Evolutionary conservation across 768 basidiomycete species (phyloP).

Genomic region (Ramaria rubella): DNA sequence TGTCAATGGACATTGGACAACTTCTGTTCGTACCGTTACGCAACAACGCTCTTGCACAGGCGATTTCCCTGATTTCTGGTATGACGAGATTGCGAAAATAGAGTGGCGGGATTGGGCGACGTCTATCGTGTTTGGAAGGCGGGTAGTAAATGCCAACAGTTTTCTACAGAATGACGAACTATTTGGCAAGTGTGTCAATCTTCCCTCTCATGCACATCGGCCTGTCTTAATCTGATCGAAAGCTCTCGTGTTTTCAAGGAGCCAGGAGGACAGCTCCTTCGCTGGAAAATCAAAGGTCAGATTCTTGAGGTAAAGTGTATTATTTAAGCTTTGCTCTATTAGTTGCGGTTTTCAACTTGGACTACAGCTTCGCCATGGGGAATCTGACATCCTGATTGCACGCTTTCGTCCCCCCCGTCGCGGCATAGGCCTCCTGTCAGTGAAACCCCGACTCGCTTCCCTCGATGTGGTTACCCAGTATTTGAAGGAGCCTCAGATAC

Average conservation of each 20-base stretch:
- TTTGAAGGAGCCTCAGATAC: constrained; percentile 1
- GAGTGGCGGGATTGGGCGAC: not conserved
- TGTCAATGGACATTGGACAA: not conserved
- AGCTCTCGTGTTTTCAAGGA: constrained; percentile 7
- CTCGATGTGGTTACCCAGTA: not conserved
- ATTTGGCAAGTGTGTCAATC: constrained; percentile 8
- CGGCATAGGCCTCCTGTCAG: not conserved
- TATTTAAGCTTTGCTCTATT: not conserved
- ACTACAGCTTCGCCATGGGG: not conserved
- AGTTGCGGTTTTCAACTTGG: not conserved
- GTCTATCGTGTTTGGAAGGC: not conserved
- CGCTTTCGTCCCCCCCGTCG: not conserved
- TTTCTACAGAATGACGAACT: not conserved
- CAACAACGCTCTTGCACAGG: not conserved
- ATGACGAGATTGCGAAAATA: constrained; percentile 7
- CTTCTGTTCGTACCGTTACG: not conserved
- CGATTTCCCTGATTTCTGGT: constrained; percentile 7
- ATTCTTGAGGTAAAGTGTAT: constrained; percentile 2
- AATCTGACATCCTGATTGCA: not conserved
- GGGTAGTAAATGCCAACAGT: not conserved
- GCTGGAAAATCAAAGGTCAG: constrained; percentile 3
- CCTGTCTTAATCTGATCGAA: too few relatives aligned
- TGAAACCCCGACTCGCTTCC: not conserved
- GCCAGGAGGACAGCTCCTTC: not conserved
- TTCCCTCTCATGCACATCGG: too few relatives aligned